Conservation (phyloP, 2,329 filamentous ascomycete species). For the Phaeophleospora eucalypticola region DNA sequence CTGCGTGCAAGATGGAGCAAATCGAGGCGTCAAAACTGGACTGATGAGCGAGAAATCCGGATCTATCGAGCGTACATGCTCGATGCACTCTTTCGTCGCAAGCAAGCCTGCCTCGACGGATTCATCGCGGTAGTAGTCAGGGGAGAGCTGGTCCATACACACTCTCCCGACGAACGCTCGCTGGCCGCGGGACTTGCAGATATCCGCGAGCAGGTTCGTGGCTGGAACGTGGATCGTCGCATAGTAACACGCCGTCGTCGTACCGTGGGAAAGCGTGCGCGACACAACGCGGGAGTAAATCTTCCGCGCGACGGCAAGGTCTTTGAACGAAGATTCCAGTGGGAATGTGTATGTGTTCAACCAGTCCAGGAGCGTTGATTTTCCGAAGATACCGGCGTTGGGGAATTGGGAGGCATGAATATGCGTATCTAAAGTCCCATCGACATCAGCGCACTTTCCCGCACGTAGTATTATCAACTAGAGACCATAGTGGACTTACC, state of each 20-base stretch:
- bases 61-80: constrained; percentile 64
- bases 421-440: constrained; percentile 81
- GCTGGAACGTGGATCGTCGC: constrained; percentile 81
- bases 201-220: constrained; percentile 84
- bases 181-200: constrained; percentile 77
- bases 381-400: constrained; percentile 90
- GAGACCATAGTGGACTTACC: too few species aligned
- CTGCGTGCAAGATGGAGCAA: constrained; percentile 53
- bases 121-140: constrained; percentile 75
- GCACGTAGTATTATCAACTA: too few species aligned
- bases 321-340: constrained; percentile 71
- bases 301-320: constrained; percentile 57
- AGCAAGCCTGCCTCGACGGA: constrained; percentile 58
- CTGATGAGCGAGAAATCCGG: constrained; percentile 61
- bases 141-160: constrained; percentile 82
- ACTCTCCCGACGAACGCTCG: constrained; percentile 86
- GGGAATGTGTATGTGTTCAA: constrained; percentile 93
- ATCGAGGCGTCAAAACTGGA: constrained; percentile 73
- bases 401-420: constrained; percentile 94
- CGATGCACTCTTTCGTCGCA: constrained; percentile 38
- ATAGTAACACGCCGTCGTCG: constrained; percentile 91
- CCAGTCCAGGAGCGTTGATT: constrained; percentile 89
- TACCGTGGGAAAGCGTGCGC: constrained; percentile 81
- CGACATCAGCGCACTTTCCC: too few species aligned
- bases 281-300: constrained; percentile 76